phyloP scores from a whole-genome alignment of 169 alveolate species.

The Miamiensis avidus region DNA sequence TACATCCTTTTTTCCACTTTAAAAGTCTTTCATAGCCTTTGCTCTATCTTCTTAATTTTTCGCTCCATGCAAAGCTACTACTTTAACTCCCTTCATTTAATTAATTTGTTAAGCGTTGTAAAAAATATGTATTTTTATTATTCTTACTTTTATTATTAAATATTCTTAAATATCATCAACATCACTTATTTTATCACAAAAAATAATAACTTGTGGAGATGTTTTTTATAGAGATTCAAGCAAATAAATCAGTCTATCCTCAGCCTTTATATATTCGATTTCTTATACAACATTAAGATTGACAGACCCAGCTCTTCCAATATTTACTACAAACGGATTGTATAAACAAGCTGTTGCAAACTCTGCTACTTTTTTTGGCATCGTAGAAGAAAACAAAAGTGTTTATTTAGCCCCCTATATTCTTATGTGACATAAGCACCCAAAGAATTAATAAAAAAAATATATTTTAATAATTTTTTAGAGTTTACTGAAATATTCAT shows the following conservation, averaged over 20 bases:
- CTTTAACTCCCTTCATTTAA: slow-evolving; percentile 49
- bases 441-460: slow-evolving; percentile 44
- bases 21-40: slow-evolving; percentile 62
- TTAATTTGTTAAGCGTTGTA: no score
- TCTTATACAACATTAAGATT: slow-evolving; percentile 93
- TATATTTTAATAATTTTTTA: slow-evolving; percentile 22
- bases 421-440: not conserved
- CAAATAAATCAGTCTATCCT: slow-evolving; percentile 87
- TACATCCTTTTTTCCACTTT: slow-evolving; percentile 59
- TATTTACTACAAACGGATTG: slow-evolving; percentile 93
- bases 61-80: slow-evolving; percentile 67
- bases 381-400: slow-evolving; percentile 96
- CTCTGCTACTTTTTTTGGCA: slow-evolving; percentile 96
- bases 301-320: slow-evolving; percentile 94
- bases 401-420: slow-evolving; percentile 88
- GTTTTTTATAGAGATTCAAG: slow-evolving; percentile 92
- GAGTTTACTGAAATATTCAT: slow-evolving; percentile 83
- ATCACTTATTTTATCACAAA: slow-evolving; percentile 94
- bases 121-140: no score
- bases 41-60: slow-evolving; percentile 55
- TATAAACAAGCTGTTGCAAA: slow-evolving; percentile 93
- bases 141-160: slow-evolving; percentile 45
- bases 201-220: slow-evolving; percentile 95
- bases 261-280: slow-evolving; percentile 92
- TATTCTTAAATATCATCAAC: slow-evolving; percentile 95